Base-by-base conservation (phyloP, 768 basidiomycete genomes). In the Psilocybe cubensis region DNA sequence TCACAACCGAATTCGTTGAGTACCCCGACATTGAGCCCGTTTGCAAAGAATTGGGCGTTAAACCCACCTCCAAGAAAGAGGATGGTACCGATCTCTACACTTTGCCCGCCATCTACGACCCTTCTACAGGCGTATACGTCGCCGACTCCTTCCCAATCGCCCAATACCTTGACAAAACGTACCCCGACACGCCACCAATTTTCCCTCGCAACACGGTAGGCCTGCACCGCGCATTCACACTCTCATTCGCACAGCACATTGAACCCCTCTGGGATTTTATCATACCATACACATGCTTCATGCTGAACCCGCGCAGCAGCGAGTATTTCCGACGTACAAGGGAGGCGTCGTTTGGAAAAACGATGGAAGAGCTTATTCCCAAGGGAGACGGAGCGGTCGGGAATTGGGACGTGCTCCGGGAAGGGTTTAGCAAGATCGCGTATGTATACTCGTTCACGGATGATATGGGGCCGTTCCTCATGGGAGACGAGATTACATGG, bases 1-100 rank as follows among this genome's bases (percentile, higher is more conserved):
- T 76, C 70, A 67, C 65, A 48, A 80, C 81, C 2, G 68, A 70
- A 52, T 80, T 78, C 77, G 66, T 80, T 20, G 77, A 79, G 52
- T 77, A 68, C 61, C 73, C 77, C 14, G 73, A 81, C 56, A 77
- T 82, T 23, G 73, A 67, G 24, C 28, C 65, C 0, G 52, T 72
- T 18, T 69, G 69, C 44, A 73, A 68, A 23, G 61, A 64, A 40
- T 63, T 74, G 7, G 72, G 74, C 12, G 69, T 73, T 9, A 59
- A 65, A 9, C 56, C 79, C n/a, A 77, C 71, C 3, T 38, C 59
- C 18, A 62, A 55, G 50, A 64, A 70, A 18, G 45, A n/a, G 14
- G 73, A 76, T 18, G 73, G 75, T 33, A 63, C 43, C 41, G 68
- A 70, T 2, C 43, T 48, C 18, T 79, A 79, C 63, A 78, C 77